Evolutionary conservation across 176 grass and related monocot species (phyloP), one percentile per base, ranked within the genome.

Genomic region (Miscanthus lutarioriparius): DNA sequence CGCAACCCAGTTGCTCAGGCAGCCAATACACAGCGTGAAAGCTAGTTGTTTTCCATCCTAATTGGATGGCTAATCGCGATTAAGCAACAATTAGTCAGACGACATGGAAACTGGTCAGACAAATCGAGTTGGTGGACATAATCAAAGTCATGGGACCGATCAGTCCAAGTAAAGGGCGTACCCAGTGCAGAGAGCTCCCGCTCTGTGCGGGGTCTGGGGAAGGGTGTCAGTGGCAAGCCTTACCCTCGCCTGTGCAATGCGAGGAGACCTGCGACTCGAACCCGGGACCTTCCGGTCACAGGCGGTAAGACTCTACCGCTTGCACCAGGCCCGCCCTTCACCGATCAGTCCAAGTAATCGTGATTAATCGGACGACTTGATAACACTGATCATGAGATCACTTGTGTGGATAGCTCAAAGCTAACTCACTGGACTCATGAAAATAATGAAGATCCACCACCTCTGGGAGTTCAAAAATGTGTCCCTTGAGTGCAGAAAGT

Each of bases 391-490:
- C 22, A 61, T 23, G 20, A 10, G 54, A 59, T 0, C 20, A 94
- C 90, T 88, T 82, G 82, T 48, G 45, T 87, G 30, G 84, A 86
- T 22, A 92, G 86, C 62, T 81, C 92, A 70, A 84, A 90, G 44
- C 30, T 89, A 10, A 91, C 88, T 28, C 81, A 88, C 14, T 19
- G 23, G 44, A 61, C 35, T 62, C 71, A 92, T 69, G 40, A 63
- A 11, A 68, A 17, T 15, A 74, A 58, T 49, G 53, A 79, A 70
- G 85, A 90, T 75, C 49, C 77, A 44, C 85, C 94, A 67, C 26
- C 89, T 73, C n/a, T 4, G 3, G 70, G 62, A 39, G 85, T 90
- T 56, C 82, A 86, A 69, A 87, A 91, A 11, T 85, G 85, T 92
- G 25, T 32, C 88, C 20, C 16, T 77, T 1, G 85, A 94, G 56